These are phyloP conservation scores for Puccinia triticina DNA, from an alignment of 1,284 basidiomycete genomes.

Conservation along the genomic window DNA sequence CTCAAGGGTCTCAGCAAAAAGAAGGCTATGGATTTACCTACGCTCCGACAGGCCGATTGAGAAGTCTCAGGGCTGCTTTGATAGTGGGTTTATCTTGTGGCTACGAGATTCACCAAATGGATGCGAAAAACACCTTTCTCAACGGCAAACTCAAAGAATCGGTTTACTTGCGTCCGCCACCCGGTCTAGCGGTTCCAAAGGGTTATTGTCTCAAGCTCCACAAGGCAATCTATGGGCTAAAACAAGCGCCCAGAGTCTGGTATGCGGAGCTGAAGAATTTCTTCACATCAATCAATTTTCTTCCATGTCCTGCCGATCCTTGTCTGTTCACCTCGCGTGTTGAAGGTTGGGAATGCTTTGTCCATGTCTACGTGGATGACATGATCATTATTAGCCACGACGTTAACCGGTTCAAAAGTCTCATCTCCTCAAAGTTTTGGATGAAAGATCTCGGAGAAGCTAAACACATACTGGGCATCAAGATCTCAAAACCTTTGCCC, in stretches of 20 bases:
- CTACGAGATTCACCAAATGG: background rate
- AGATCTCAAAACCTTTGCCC: background rate
- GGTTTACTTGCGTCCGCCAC: background rate
- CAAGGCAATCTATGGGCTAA: background rate
- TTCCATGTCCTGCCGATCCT: background rate
- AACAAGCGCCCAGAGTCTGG: background rate
- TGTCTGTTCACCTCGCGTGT: background rate
- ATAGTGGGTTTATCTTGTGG: background rate
- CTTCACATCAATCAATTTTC: background rate
- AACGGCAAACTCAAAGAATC: background rate
- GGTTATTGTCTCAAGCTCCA: background rate
- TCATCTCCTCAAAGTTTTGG: background rate
- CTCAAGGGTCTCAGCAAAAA: background rate
- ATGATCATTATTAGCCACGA: background rate
- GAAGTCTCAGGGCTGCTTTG: background rate
- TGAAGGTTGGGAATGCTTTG: background rate
- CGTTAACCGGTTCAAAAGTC: conserved; percentile 1
- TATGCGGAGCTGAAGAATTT: background rate
- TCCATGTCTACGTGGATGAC: background rate
- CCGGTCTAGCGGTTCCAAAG: background rate
- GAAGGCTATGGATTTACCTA: background rate
- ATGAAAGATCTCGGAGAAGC: conserved; percentile 18
- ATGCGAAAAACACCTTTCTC: background rate
- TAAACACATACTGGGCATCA: conserved; percentile 2
- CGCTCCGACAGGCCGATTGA: background rate